phyloP scores from a whole-genome alignment of 306 rosid genomes.

The Phaseolus lunatus region DNA sequence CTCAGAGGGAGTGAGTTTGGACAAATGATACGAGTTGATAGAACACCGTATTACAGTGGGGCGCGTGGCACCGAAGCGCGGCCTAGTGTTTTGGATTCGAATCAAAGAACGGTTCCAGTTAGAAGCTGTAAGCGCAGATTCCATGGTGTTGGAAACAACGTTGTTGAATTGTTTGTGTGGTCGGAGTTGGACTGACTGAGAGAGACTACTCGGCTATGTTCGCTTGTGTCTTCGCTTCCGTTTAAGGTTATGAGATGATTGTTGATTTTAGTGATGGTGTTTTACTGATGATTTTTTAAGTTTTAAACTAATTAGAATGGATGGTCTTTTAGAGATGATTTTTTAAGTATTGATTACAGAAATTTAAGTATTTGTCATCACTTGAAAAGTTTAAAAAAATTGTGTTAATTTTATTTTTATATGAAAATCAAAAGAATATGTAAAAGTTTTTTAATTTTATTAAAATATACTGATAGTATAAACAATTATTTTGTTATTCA shows the following conservation, averaged over 20 bases:
- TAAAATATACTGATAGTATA: no score
- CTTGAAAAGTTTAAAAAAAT: no score
- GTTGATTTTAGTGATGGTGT: no score
- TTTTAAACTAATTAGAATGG: no score
- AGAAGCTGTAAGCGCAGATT: conserved; percentile 27
- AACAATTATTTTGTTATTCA: no score
- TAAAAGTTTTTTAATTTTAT: no score
- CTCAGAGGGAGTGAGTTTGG: conserved; percentile 66
- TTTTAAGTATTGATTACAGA: no score
- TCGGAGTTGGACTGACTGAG: background rate
- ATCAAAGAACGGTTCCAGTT: conserved; percentile 34
- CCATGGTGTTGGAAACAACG: conserved; percentile 12
- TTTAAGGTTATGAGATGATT: background rate
- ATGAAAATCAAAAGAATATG: no score
- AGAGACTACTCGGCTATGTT: background rate
- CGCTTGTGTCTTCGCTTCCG: background rate
- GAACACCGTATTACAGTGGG: conserved; percentile 48
- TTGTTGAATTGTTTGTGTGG: background rate
- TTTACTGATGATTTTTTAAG: no score
- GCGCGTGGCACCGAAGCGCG: conserved; percentile 35
- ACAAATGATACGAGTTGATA: conserved; percentile 78
- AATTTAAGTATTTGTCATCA: background rate
- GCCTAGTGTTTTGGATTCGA: background rate
- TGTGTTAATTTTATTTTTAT: no score
- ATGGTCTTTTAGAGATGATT: no score